phyloP scores from a whole-genome alignment of 2,329 filamentous ascomycete species.

The Colletotrichum sublineola region DNA sequence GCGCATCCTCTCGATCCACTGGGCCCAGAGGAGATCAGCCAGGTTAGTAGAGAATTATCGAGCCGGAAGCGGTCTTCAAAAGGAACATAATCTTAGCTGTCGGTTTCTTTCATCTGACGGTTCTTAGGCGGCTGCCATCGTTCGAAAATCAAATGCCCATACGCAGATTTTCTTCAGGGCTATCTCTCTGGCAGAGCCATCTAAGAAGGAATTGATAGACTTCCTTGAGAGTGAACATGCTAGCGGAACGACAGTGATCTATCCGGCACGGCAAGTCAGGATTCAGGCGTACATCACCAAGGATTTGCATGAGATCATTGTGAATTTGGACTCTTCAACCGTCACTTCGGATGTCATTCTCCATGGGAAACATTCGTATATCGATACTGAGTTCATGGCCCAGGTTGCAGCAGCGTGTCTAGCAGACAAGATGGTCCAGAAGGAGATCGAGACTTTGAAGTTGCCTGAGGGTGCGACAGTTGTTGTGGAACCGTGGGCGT shows the following conservation, averaged over 20 bases:
- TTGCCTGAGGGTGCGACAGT: constrained; percentile 60
- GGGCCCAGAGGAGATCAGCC: constrained; percentile 32
- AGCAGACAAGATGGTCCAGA: constrained; percentile 57
- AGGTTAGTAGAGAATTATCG: not conserved
- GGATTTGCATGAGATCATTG: constrained; percentile 43
- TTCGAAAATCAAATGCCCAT: constrained; percentile 24
- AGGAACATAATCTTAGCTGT: not conserved
- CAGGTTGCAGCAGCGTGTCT: constrained; percentile 62
- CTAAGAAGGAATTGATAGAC: constrained; percentile 56
- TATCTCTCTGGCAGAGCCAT: constrained; percentile 60
- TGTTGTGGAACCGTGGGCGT: constrained; percentile 68
- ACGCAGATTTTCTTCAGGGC: constrained; percentile 55
- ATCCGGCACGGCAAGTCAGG: constrained; percentile 49
- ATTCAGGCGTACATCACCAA: constrained; percentile 50
- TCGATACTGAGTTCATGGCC: constrained; percentile 63
- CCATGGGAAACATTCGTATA: constrained; percentile 60
- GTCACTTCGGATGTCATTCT: constrained; percentile 46
- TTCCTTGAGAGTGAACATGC: constrained; percentile 57
- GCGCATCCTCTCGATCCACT: constrained; percentile 40
- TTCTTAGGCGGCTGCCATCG: constrained; percentile 21
- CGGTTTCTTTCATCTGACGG: not conserved
- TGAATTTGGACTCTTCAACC: constrained; percentile 41
- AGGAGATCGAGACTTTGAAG: constrained; percentile 56
- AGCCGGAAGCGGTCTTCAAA: not conserved
- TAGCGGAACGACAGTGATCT: not conserved